Percentiles rank a stretch among this genome's conserved stretches.
Conservation (phyloP, 768 basidiomycete species). For the Termitomyces sp. region DNA sequence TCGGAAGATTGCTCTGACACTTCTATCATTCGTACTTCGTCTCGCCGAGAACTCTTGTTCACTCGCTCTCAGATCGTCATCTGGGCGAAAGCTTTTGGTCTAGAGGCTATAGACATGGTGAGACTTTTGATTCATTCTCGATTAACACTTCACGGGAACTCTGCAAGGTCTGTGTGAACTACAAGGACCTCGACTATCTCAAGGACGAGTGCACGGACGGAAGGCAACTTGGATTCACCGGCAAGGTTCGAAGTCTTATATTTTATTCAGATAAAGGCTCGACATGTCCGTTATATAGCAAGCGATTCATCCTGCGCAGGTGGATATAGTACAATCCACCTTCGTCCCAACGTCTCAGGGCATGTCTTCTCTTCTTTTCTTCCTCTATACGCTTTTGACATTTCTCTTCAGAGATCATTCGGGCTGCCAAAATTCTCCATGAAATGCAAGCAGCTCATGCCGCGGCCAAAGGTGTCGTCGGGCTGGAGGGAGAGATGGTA, state of each 20-base stretch:
- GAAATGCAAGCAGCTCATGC: constrained; percentile 59
- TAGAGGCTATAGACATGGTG: constrained; percentile 92
- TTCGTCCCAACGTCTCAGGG: constrained; percentile 77
- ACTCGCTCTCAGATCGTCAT: constrained; percentile 81
- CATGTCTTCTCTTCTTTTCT: constrained; percentile 17
- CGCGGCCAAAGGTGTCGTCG: constrained; percentile 62
- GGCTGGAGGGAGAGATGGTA: constrained; percentile 82
- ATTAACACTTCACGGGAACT: background rate
- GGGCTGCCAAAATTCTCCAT: constrained; percentile 69
- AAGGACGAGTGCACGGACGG: constrained; percentile 79
- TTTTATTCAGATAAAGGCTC: background rate
- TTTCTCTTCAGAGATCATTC: constrained; percentile 53
- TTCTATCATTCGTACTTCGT: constrained; percentile 69
- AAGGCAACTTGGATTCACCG: constrained; percentile 80
- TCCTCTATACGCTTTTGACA: background rate
- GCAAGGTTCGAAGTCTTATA: constrained; percentile 50
- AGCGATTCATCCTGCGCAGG: constrained; percentile 90
- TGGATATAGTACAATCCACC: constrained; percentile 69
- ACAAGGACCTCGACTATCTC: constrained; percentile 66
- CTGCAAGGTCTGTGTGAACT: constrained; percentile 79
- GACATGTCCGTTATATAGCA: constrained; percentile 45
- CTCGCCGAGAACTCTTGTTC: constrained; percentile 74
- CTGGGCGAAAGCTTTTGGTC: constrained; percentile 76
- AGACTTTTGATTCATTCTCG: background rate
- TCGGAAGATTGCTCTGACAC: constrained; percentile 91